phyloP scores from a whole-genome alignment of 768 basidiomycete genomes.

The Rubroboletus satanas region DNA sequence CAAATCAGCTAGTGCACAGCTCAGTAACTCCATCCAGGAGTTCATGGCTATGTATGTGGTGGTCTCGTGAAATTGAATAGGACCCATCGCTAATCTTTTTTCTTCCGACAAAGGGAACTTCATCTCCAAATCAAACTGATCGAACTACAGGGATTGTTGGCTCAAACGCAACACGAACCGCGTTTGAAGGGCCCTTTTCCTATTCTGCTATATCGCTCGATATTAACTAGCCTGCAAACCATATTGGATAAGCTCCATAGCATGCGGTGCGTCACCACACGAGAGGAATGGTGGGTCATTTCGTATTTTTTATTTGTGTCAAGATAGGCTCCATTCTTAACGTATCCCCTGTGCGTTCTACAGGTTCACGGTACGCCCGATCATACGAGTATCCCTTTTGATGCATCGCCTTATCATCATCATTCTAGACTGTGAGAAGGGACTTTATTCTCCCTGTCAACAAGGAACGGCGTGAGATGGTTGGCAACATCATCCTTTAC shows the following conservation, averaged over 20 bases:
- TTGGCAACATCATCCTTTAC: slow-evolving; percentile 89
- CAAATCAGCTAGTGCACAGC: slow-evolving; percentile 37
- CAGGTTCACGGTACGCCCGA: slow-evolving; percentile 66
- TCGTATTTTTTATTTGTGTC: background rate
- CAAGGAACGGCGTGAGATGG: slow-evolving; percentile 87
- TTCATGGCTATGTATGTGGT: slow-evolving; percentile 86
- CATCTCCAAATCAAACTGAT: slow-evolving; percentile 91
- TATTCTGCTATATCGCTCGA: slow-evolving; percentile 74
- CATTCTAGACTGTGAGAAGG: slow-evolving; percentile 61
- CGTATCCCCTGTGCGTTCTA: background rate
- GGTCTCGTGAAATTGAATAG: background rate
- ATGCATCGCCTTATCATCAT: background rate
- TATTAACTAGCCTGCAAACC: slow-evolving; percentile 77
- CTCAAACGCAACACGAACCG: slow-evolving; percentile 89
- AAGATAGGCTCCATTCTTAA: slow-evolving; percentile 5
- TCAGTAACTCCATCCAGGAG: slow-evolving; percentile 67
- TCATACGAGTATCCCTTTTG: background rate
- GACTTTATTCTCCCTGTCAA: slow-evolving; percentile 94
- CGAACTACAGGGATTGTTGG: slow-evolving; percentile 77
- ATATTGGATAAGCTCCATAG: slow-evolving; percentile 89
- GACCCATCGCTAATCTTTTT: slow-evolving; percentile 3
- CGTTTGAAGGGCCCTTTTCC: slow-evolving; percentile 96
- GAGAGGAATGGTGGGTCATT: slow-evolving; percentile 79
- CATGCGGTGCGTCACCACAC: slow-evolving; percentile 95
- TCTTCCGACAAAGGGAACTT: slow-evolving; percentile 65